A percentile compares a stretch with the other conserved stretches of the same genome.
phyloP scores from a whole-genome alignment of 129 eudicot species.

The Flaveria robusta region DNA sequence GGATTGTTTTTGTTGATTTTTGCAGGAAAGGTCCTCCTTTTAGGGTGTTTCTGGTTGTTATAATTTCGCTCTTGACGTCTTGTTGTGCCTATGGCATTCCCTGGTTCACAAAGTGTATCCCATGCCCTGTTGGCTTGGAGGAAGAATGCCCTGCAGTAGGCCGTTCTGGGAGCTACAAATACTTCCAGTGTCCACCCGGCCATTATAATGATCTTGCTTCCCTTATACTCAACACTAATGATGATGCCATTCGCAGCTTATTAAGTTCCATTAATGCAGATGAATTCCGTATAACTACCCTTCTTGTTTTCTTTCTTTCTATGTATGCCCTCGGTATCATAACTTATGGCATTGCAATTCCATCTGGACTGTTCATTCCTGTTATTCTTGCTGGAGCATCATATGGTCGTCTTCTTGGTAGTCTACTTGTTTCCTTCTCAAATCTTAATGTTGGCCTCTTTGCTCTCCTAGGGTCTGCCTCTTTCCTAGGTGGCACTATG shows the following conservation, averaged over 20 bases:
- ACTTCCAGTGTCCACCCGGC: constrained; percentile 76
- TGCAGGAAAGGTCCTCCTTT: constrained; percentile 82
- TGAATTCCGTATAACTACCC: constrained; percentile 68
- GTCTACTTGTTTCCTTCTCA: constrained; percentile 52
- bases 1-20: constrained; percentile 29
- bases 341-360: constrained; percentile 97
- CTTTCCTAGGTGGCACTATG: constrained; percentile 98
- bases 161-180: constrained; percentile 82
- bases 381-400: constrained; percentile 94
- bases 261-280: constrained; percentile 45
- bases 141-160: constrained; percentile 63
- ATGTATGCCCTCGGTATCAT: constrained; percentile 67
- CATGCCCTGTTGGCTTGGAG: constrained; percentile 62
- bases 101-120: constrained; percentile 72
- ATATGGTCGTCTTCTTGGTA: constrained; percentile 84
- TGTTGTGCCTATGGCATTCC: constrained; percentile 88
- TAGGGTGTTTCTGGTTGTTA: constrained; percentile 62
- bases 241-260: constrained; percentile 87
- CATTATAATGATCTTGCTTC: constrained; percentile 96
- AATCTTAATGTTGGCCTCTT: constrained; percentile 78
- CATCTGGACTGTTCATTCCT: constrained; percentile 95
- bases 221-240: constrained; percentile 88
- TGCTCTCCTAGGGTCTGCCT: constrained; percentile 91
- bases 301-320: constrained; percentile 58
- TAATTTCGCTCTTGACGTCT: constrained; percentile 75